These are phyloP conservation scores for Ceratobasidium sp. DNA, from an alignment of 1,284 basidiomycete species.

Conservation along the genomic window DNA sequence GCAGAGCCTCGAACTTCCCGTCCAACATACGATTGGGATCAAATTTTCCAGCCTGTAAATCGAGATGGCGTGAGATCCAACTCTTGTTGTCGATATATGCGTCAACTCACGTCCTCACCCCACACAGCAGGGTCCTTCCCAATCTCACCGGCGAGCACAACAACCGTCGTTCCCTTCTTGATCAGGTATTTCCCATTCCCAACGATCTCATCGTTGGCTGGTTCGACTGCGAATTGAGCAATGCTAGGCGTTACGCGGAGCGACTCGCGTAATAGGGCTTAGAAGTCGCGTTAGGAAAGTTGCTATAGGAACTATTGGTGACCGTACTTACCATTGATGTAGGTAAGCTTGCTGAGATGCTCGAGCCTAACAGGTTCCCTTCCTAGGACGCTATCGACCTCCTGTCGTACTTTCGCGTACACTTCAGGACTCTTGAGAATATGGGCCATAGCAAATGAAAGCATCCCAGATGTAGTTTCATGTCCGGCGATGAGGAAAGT, in stretches of 20 bases:
- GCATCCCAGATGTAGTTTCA: conserved; percentile 53
- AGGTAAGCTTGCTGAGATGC: conserved; percentile 52
- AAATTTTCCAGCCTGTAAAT: conserved; percentile 44
- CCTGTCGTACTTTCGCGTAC: conserved; percentile 52
- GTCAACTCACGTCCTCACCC: conserved; percentile 53
- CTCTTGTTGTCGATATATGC: conserved; percentile 14
- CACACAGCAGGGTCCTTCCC: conserved; percentile 55
- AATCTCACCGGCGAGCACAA: conserved; percentile 51
- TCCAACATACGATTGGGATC: conserved; percentile 66
- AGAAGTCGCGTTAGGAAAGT: background rate
- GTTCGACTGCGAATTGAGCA: conserved; percentile 48
- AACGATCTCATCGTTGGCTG: conserved; percentile 51
- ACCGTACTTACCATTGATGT: conserved; percentile 51
- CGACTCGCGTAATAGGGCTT: conserved; percentile 53
- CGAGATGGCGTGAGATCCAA: too few species aligned
- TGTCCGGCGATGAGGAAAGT: conserved; percentile 57
- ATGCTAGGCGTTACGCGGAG: conserved; percentile 54
- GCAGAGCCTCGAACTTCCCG: conserved; percentile 53
- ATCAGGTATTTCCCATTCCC: conserved; percentile 51
- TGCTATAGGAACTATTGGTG: background rate
- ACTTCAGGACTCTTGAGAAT: conserved; percentile 52
- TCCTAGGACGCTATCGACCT: conserved; percentile 54
- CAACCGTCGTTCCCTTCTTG: conserved; percentile 49
- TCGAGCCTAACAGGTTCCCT: conserved; percentile 48
- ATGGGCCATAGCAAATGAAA: conserved; percentile 53